phyloP scores from a whole-genome alignment of 1,139 yeast species.

The Yamadazyma triangularis region DNA sequence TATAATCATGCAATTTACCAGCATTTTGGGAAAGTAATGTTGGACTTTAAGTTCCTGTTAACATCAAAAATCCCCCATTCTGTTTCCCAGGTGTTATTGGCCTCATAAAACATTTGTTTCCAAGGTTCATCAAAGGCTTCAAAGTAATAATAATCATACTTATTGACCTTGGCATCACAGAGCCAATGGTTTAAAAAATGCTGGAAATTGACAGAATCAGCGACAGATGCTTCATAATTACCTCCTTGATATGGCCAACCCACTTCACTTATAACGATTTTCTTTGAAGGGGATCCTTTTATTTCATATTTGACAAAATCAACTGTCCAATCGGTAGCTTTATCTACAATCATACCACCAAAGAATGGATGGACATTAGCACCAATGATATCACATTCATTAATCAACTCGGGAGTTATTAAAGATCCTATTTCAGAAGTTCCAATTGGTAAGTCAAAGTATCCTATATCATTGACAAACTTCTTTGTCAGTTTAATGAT shows the following conservation, averaged over 20 bases:
- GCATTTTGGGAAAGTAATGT: constrained; percentile 10
- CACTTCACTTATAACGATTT: constrained; percentile 52
- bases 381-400: constrained; percentile 52
- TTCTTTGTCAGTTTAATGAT: constrained; percentile 42
- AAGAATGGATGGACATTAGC: constrained; percentile 69
- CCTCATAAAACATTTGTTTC: constrained; percentile 51
- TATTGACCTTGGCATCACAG: constrained; percentile 40
- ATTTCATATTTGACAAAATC: constrained; percentile 46
- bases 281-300: constrained; percentile 18
- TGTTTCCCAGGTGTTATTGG: constrained; percentile 55
- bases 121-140: constrained; percentile 77
- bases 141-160: constrained; percentile 56
- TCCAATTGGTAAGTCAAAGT: constrained; percentile 44
- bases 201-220: constrained; percentile 43
- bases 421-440: constrained; percentile 53
- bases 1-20: constrained; percentile 7
- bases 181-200: constrained; percentile 49
- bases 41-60: constrained; percentile 27
- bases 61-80: constrained; percentile 64
- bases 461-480: constrained; percentile 29
- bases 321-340: constrained; percentile 51
- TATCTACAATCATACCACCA: constrained; percentile 50
- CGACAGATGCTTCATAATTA: constrained; percentile 36
- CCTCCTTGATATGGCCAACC: constrained; percentile 77
- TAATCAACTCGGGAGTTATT: constrained; percentile 29